Evolutionary conservation across 257 asterid species (phyloP).

Genomic region (Lycium ferocissimum): DNA sequence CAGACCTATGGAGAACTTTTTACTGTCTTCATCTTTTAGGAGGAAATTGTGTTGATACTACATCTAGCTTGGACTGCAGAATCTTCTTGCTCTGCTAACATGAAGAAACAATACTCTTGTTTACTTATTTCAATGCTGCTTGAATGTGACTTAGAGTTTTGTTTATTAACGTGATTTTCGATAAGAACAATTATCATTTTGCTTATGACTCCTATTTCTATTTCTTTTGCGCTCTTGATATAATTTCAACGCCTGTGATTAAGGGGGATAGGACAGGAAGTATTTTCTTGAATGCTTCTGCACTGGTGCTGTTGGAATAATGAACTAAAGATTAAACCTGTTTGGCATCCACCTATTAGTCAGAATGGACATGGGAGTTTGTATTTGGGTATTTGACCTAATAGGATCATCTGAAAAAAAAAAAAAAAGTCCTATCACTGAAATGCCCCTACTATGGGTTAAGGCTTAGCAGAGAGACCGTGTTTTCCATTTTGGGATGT

Average conservation of each 20-base stretch:
- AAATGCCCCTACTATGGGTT: background rate
- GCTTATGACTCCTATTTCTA: background rate
- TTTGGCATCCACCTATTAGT: background rate
- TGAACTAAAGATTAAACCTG: background rate
- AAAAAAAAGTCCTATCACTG: background rate
- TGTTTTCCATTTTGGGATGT: background rate
- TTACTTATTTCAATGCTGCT: background rate
- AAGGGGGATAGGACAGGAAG: background rate
- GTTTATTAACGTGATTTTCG: background rate
- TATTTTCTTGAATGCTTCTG: background rate
- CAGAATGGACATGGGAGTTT: background rate
- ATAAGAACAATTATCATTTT: background rate
- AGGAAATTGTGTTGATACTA: background rate
- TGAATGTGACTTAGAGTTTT: background rate
- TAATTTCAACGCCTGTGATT: background rate
- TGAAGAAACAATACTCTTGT: background rate
- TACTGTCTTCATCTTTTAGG: background rate
- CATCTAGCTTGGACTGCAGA: background rate
- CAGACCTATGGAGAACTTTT: background rate
- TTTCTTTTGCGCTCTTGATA: background rate
- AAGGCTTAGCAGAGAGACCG: background rate
- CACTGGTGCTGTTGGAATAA: background rate
- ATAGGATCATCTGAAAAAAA: background rate
- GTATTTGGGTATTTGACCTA: background rate
- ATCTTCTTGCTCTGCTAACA: background rate